Evolutionary conservation across 2,329 filamentous ascomycete genomes (phyloP), one percentile per base, ranked within the genome.

Genomic region (Ophiostoma pallidulum): DNA sequence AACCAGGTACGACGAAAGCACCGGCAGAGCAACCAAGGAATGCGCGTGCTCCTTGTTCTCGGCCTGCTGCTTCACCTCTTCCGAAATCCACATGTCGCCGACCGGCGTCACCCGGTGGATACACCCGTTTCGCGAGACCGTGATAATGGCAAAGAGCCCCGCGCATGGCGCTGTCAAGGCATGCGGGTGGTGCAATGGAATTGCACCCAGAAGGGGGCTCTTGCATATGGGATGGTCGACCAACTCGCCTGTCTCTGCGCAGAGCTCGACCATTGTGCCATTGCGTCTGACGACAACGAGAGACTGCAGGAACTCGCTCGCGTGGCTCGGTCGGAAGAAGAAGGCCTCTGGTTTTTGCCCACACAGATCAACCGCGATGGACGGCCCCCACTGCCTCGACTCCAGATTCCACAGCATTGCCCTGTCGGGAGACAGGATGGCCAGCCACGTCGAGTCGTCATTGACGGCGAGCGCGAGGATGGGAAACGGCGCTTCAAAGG

Each of bases 391-490:
- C 10, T 64, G 65, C 40, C 72, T 71, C 33, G 77, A 68, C 14
- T 65, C 62, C 4, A 86, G 66, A 54, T 77, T 76, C 79, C 84
- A 90, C 4, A 88, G 57, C 16, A 75, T 65, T 12, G 86, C 72
- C 29, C 68, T 71, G 40, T 69, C 67, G 5, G 73, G 70, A 8
- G 81, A 80, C 26, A 86, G 66, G 4, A 89, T 65, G 1, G 83
- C 84, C 28, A 88, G 66, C 73, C 79, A 82, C 35, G 71, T 75
- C 2, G 80, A 81, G 13, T 70, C 69, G 28, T 77, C 73, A 50
- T 87, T 80, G 28, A 88, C 74, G 0, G 81, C 72, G 57, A 84
- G 72, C 3, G 77, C 76, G 24, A 81, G 60, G 9, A 86, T 67
- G 0, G 80, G 78, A 50, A 81, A 81, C 0, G 71, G 68, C 12